Evolutionary conservation across 805 yeast species (phyloP).

Genomic region (Kazachstania kunashirensis): DNA sequence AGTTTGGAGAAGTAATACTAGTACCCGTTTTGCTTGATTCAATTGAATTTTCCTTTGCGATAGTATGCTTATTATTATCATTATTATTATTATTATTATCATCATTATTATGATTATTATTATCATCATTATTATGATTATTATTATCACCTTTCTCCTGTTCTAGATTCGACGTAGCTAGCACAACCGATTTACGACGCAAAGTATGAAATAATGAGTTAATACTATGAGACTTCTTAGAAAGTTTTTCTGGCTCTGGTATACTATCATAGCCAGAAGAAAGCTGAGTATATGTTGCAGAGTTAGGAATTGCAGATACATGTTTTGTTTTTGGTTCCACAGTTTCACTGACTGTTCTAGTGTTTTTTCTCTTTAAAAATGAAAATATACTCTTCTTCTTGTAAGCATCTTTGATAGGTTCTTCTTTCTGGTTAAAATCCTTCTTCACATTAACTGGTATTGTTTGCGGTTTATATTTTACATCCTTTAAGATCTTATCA

Average conservation of each 20-base stretch:
- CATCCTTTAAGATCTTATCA: too few relatives aligned
- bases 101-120: too few relatives aligned
- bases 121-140: too few relatives aligned
- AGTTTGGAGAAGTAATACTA: neutral
- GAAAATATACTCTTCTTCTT: constrained; percentile 24
- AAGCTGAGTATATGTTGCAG: constrained; percentile 3
- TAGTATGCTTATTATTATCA: neutral
- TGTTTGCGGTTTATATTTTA: too few relatives aligned
- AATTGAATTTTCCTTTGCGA: neutral
- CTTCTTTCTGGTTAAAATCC: too few relatives aligned
- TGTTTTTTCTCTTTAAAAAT: constrained; percentile 21
- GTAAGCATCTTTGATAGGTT: constrained; percentile 6
- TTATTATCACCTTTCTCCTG: too few relatives aligned
- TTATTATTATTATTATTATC: too few relatives aligned
- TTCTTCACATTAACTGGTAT: too few relatives aligned
- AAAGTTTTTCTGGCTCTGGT: constrained; percentile 11
- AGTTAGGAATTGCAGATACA: constrained; percentile 9
- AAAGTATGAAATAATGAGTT: constrained; percentile 24
- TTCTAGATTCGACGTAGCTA: neutral
- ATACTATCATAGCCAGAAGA: neutral
- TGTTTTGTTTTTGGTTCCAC: neutral
- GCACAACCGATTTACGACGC: constrained; percentile 3
- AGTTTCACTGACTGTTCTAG: constrained; percentile 4
- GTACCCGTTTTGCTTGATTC: neutral
- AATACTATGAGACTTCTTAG: constrained; percentile 24